These are phyloP conservation scores for Coriaria nepalensis DNA, from an alignment of 306 rosid genomes.

Conservation along the genomic window DNA sequence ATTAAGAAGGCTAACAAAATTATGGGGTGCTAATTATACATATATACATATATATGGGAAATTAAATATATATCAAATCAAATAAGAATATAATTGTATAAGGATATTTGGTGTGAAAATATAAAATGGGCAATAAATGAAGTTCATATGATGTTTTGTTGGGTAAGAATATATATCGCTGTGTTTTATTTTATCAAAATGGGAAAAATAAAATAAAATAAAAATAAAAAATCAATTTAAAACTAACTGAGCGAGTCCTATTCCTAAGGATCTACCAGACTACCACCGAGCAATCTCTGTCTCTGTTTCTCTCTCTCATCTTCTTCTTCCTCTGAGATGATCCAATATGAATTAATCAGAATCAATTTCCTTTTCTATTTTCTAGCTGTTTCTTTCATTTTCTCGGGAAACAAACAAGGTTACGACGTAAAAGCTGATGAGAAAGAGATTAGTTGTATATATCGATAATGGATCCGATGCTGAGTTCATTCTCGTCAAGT, in stretches of 20 bases:
- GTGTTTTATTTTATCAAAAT: too few relatives aligned
- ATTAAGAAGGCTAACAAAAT: slow-evolving; percentile 23
- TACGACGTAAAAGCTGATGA: too few relatives aligned
- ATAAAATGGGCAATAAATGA: too few relatives aligned
- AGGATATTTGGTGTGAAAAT: too few relatives aligned
- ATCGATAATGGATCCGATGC: slow-evolving; percentile 25
- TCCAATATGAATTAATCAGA: background rate
- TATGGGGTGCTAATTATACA: slow-evolving; percentile 49
- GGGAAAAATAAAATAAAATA: too few relatives aligned
- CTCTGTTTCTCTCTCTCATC: slow-evolving; percentile 3
- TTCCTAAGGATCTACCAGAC: slow-evolving; percentile 10
- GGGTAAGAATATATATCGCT: too few relatives aligned
- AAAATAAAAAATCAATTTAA: background rate
- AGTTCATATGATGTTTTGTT: background rate
- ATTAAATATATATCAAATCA: too few relatives aligned
- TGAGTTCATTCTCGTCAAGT: slow-evolving; percentile 37
- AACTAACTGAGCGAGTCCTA: slow-evolving; percentile 19
- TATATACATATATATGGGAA: too few relatives aligned
- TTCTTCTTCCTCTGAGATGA: slow-evolving; percentile 7
- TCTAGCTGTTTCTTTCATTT: too few relatives aligned
- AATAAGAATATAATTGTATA: too few relatives aligned
- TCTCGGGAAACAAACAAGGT: too few relatives aligned
- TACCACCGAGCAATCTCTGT: slow-evolving; percentile 4
- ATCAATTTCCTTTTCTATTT: background rate
- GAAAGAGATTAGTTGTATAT: too few relatives aligned